A percentile compares a stretch with the other conserved stretches of the same genome.
phyloP scores from a whole-genome alignment of 2,329 filamentous ascomycete species.

The Aspergillus pseudonomiae region DNA sequence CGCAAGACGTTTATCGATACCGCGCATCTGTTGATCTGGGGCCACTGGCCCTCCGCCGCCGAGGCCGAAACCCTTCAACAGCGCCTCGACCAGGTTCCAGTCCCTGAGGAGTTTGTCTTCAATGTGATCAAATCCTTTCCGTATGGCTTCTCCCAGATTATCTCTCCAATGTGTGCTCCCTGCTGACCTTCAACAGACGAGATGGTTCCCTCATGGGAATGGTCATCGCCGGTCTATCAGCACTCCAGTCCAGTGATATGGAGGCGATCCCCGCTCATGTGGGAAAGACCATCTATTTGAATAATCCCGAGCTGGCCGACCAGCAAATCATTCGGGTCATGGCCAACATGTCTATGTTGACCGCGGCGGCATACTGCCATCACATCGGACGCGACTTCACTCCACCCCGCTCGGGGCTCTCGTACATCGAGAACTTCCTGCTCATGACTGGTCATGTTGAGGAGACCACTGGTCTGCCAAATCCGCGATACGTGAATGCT shows the following conservation, averaged over 20 bases:
- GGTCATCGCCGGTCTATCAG: slow-evolving; percentile 46
- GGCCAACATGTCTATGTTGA: slow-evolving; percentile 46
- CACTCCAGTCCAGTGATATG: slow-evolving; percentile 18
- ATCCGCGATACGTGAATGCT: slow-evolving; percentile 50
- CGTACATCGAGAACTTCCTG: slow-evolving; percentile 58
- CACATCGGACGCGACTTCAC: slow-evolving; percentile 57
- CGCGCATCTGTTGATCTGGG: slow-evolving; percentile 56
- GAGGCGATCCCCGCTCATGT: not conserved
- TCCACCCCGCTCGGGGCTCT: slow-evolving; percentile 50
- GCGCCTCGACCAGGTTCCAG: not conserved
- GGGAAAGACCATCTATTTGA: slow-evolving; percentile 5
- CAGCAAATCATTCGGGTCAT: slow-evolving; percentile 58
- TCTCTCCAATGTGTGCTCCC: not conserved
- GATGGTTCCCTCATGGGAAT: slow-evolving; percentile 9
- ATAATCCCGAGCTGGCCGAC: slow-evolving; percentile 32
- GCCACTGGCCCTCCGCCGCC: slow-evolving; percentile 49
- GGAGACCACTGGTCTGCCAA: slow-evolving; percentile 50
- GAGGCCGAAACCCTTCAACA: not conserved
- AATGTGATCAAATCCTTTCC: slow-evolving; percentile 46
- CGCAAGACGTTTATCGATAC: slow-evolving; percentile 54
- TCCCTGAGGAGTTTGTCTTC: slow-evolving; percentile 39
- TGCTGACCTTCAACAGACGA: not conserved
- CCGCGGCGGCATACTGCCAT: slow-evolving; percentile 57
- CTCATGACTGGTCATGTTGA: slow-evolving; percentile 57
- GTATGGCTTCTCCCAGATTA: not conserved